These are phyloP conservation scores for Salix arbutifolia DNA, from an alignment of 345 rosid genomes.

Conservation along the genomic window DNA sequence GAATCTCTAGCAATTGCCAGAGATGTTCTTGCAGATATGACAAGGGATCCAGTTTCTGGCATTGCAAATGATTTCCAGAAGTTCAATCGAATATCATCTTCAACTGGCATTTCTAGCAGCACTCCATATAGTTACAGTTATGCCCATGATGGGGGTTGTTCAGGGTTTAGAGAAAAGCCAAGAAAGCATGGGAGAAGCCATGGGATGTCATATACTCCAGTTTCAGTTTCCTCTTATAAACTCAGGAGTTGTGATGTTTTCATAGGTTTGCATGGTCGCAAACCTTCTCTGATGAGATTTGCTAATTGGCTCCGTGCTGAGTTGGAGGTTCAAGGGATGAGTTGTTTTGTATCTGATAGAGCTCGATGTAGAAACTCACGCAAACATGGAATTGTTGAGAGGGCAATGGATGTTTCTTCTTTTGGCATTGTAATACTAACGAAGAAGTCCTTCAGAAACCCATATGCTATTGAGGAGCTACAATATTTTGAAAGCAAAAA, in stretches of 20 bases:
- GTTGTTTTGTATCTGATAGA: slow-evolving; percentile 81
- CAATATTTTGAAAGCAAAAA: slow-evolving; percentile 72
- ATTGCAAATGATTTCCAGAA: slow-evolving; percentile 40
- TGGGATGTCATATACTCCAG: slow-evolving; percentile 36
- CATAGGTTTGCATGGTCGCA: slow-evolving; percentile 75
- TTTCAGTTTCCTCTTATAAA: slow-evolving; percentile 59
- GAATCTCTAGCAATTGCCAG: slow-evolving; percentile 38
- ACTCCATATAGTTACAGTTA: slow-evolving; percentile 36
- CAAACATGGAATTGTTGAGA: slow-evolving; percentile 59
- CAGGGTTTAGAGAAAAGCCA: slow-evolving; percentile 31
- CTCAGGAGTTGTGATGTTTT: slow-evolving; percentile 77
- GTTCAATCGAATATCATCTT: slow-evolving; percentile 38
- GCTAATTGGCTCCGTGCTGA: slow-evolving; percentile 89
- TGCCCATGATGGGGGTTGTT: slow-evolving; percentile 28
- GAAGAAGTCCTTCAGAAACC: slow-evolving; percentile 72
- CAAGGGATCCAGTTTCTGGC: slow-evolving; percentile 31
- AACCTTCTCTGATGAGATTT: slow-evolving; percentile 69
- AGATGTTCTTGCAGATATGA: slow-evolving; percentile 35
- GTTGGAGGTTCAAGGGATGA: slow-evolving; percentile 86
- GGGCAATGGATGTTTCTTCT: slow-evolving; percentile 82
- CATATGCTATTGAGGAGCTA: slow-evolving; percentile 82
- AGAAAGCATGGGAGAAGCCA: slow-evolving; percentile 40
- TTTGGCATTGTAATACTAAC: slow-evolving; percentile 79
- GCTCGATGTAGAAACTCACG: slow-evolving; percentile 67
- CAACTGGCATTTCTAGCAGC: slow-evolving; percentile 45